Evolutionary conservation across 306 rosid genomes (phyloP).

Genomic region (Senna tora): DNA sequence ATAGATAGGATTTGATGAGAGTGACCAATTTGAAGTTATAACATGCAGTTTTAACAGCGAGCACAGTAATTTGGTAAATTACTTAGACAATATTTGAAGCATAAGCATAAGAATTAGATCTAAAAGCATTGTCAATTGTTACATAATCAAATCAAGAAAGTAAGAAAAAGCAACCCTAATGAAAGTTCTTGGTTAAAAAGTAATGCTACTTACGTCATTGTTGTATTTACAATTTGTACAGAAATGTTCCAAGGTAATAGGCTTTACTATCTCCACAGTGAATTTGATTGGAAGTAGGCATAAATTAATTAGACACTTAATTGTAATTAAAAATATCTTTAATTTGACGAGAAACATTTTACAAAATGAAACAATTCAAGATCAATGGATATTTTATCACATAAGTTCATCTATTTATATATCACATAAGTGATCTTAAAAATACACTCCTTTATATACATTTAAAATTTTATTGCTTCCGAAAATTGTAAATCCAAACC

Average conservation of each 20-base stretch:
- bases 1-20: slow-evolving; percentile 31
- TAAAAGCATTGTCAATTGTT: background rate
- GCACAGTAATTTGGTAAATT: too few species aligned
- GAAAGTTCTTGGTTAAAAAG: background rate
- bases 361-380: too few species aligned
- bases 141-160: background rate
- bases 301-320: background rate
- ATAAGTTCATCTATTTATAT: too few species aligned
- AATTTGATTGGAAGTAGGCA: too few species aligned
- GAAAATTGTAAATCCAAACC: too few species aligned
- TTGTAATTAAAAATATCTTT: background rate
- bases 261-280: too few species aligned
- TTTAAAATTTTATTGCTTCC: too few species aligned
- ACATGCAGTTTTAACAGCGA: slow-evolving; percentile 29
- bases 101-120: slow-evolving; percentile 36
- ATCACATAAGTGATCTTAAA: too few species aligned
- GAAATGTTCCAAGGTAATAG: too few species aligned
- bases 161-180: slow-evolving; percentile 15
- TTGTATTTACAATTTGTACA: background rate
- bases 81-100: slow-evolving; percentile 26
- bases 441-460: too few species aligned
- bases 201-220: background rate
- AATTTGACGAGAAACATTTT: background rate
- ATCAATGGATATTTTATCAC: background rate
- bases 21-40: slow-evolving; percentile 39